Percentiles rank a stretch among this genome's conserved stretches.
These are phyloP conservation scores for Vicia villosa DNA, from an alignment of 306 rosid genomes.

Conservation along the genomic window DNA sequence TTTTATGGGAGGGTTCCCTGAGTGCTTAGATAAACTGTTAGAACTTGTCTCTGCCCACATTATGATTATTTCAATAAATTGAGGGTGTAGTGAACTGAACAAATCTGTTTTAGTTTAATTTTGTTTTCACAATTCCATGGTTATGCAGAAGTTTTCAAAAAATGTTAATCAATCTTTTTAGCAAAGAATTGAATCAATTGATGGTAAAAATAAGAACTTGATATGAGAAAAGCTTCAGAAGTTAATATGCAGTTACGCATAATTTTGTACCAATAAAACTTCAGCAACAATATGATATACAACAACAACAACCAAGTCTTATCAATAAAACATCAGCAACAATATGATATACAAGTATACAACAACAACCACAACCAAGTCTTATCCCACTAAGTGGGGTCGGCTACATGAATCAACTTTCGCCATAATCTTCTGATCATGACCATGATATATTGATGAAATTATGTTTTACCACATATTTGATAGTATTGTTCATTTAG, in stretches of 20 bases:
- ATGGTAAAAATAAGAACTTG: neutral
- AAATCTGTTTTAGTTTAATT: slow-evolving; percentile 26
- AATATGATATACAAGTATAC: too few species aligned
- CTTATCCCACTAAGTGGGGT: too few species aligned
- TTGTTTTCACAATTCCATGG: slow-evolving; percentile 7
- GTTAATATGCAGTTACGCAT: neutral
- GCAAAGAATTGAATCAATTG: neutral
- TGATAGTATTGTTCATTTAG: slow-evolving; percentile 17
- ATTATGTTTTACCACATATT: neutral
- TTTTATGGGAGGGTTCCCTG: too few species aligned
- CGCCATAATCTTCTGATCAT: too few species aligned
- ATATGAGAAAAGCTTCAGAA: slow-evolving; percentile 8
- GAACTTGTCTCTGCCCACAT: neutral
- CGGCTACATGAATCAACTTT: too few species aligned
- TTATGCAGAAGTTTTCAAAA: slow-evolving; percentile 6
- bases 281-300: neutral
- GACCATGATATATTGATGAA: neutral
- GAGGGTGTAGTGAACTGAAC: slow-evolving; percentile 22
- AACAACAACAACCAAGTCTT: too few species aligned
- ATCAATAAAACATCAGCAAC: too few species aligned
- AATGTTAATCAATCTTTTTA: neutral
- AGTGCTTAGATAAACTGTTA: neutral
- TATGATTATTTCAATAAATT: slow-evolving; percentile 10
- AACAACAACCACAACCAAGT: too few species aligned
- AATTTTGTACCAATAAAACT: slow-evolving; percentile 20